Conservation (phyloP, 2,329 filamentous ascomycete species). For the Hypoxylon sp. region DNA sequence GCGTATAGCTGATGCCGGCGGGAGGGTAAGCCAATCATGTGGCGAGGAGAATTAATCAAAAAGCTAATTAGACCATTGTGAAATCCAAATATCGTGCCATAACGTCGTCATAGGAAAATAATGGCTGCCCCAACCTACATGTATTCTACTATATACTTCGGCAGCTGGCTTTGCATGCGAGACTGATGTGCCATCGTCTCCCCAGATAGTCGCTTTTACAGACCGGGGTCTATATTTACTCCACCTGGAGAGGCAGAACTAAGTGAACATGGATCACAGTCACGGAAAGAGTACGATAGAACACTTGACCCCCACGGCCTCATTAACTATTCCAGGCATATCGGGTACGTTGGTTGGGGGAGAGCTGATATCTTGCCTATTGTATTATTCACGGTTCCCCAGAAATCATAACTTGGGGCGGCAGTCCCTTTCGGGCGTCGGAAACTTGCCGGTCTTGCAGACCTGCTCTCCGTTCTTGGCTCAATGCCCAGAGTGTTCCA, state of each 20-base stretch:
- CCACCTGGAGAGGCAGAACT: conserved; percentile 27
- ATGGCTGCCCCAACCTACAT: conserved; percentile 36
- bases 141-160: conserved; percentile 33
- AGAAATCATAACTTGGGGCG: conserved; percentile 34
- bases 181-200: conserved; percentile 33
- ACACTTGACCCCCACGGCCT: conserved; percentile 41
- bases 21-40: conserved; percentile 38
- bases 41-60: conserved; percentile 31
- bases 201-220: conserved; percentile 25
- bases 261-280: conserved; percentile 20
- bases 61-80: conserved; percentile 36
- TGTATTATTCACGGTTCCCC: conserved; percentile 30
- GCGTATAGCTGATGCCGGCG: conserved; percentile 39
- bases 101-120: conserved; percentile 44
- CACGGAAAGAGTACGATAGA: conserved; percentile 18
- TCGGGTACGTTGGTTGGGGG: conserved; percentile 21
- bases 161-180: conserved; percentile 35
- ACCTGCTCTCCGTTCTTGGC: conserved; percentile 23
- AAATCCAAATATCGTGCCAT: conserved; percentile 40
- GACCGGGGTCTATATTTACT: conserved; percentile 22
- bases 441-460: conserved; percentile 36
- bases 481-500: conserved; percentile 22
- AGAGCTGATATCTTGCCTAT: conserved; percentile 11
- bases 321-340: conserved; percentile 31
- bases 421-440: conserved; percentile 30